phyloP scores from a whole-genome alignment of 805 yeast species.

The Zygosaccharomyces bailii region DNA sequence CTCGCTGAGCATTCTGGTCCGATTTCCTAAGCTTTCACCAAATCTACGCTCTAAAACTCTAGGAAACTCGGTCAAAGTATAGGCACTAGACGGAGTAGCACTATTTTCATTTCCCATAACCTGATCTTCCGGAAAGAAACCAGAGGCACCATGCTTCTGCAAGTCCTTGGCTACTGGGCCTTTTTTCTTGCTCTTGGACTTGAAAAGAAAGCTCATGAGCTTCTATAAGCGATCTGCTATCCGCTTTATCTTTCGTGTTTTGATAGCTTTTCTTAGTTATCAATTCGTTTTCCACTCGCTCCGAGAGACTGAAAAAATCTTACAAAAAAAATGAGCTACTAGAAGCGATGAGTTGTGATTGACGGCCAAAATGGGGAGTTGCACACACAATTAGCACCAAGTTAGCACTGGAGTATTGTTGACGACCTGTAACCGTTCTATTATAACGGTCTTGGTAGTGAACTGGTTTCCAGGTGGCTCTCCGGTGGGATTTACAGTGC shows the following conservation, averaged over 20 bases:
- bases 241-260: not conserved
- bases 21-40: conserved; percentile 33
- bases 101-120: conserved; percentile 1
- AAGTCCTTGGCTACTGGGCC: conserved; percentile 35
- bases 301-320: conserved; percentile 1
- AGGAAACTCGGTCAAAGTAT: conserved; percentile 26
- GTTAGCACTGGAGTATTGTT: conserved; percentile 61
- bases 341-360: not conserved
- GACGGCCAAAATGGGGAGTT: too few species aligned
- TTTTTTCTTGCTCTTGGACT: conserved; percentile 30
- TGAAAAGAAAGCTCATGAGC: conserved; percentile 23
- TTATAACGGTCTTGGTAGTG: conserved; percentile 46
- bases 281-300: not conserved
- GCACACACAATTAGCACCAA: conserved; percentile 56
- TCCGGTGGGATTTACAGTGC: not conserved
- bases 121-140: conserved; percentile 18
- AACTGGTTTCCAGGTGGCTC: not conserved
- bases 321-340: not conserved
- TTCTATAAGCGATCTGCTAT: not conserved
- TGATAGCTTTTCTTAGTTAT: not conserved
- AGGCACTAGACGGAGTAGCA: conserved; percentile 6
- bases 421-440: conserved; percentile 57
- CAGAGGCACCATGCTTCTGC: conserved; percentile 14
- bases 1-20: conserved; percentile 24
- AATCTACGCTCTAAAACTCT: conserved; percentile 28